Percentiles rank a stretch among this genome's conserved stretches.
phyloP scores from a whole-genome alignment of 768 basidiomycete genomes.

The Suillus bovinus region DNA sequence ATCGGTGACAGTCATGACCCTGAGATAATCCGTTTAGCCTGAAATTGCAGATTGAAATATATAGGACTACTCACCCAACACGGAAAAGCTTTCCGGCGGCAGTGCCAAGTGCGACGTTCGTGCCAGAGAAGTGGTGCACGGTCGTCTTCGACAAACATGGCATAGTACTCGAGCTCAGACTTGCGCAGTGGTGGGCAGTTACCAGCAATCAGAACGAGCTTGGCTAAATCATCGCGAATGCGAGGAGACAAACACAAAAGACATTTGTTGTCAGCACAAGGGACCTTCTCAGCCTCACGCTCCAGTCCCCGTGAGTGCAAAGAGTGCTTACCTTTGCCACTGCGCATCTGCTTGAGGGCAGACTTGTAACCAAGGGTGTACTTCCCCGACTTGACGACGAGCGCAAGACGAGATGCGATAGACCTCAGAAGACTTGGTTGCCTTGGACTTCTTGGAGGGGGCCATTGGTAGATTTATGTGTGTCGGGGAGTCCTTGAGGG shows the following conservation, averaged over 20 bases:
- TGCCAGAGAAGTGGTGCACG: conserved; percentile 97
- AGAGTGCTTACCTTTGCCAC: conserved; percentile 84
- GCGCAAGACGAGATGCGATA: conserved; percentile 86
- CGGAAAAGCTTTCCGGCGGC: conserved; percentile 99
- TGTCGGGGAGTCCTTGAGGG: conserved; percentile 16
- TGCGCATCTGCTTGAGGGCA: conserved; percentile 97
- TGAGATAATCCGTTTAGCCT: conserved; percentile 28
- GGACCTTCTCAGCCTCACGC: conserved; percentile 99
- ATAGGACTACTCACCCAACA: conserved; percentile 65
- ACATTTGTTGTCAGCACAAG: conserved; percentile 63
- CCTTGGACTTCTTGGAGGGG: conserved; percentile 93
- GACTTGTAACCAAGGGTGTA: conserved; percentile 98
- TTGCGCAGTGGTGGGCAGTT: conserved; percentile 99
- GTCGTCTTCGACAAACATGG: conserved; percentile 99
- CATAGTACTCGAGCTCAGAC: conserved; percentile 99
- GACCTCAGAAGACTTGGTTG: conserved; percentile 91
- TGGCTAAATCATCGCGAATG: conserved; percentile 56
- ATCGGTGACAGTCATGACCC: conserved; percentile 97
- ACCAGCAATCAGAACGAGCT: conserved; percentile 97
- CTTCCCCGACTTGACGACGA: conserved; percentile 99
- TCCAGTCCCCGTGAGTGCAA: conserved; percentile 86
- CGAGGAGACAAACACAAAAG: conserved; percentile 20
- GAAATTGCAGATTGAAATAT: background rate
- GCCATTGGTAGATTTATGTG: conserved; percentile 62
- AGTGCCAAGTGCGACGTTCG: conserved; percentile 97